A percentile compares a stretch with the other conserved stretches of the same genome.
Conservation (phyloP, 192 early-diverging fungal species). For the Helicostylum pulchrum region DNA sequence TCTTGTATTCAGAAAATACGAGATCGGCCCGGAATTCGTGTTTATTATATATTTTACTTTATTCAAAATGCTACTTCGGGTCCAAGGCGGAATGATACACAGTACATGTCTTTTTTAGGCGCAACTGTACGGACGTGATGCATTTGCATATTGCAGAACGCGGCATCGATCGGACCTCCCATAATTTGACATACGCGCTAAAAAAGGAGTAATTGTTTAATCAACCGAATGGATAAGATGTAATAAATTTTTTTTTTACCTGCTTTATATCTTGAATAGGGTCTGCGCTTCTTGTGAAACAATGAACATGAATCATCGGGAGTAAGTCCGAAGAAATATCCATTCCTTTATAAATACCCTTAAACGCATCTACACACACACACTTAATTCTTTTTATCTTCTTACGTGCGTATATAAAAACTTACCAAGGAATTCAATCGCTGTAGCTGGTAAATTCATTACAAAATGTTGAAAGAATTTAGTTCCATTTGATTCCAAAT, state of each 20-base stretch:
- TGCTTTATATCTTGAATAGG: conserved; percentile 61
- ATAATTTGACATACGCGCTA: conserved; percentile 55
- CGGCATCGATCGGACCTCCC: conserved; percentile 42
- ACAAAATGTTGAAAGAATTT: conserved; percentile 91
- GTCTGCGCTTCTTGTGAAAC: conserved; percentile 82
- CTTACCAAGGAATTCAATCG: conserved; percentile 90
- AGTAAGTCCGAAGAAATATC: conserved; percentile 38
- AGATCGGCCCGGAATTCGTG: no score
- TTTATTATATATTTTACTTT: no score
- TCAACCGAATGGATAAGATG: background rate
- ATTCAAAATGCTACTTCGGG: conserved; percentile 67
- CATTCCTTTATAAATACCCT: conserved; percentile 8
- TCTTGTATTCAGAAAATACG: no score
- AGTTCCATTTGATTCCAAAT: conserved; percentile 43
- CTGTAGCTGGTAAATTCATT: conserved; percentile 97
- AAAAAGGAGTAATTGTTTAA: background rate
- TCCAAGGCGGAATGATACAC: conserved; percentile 82
- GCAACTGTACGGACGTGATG: conserved; percentile 93
- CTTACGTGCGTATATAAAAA: background rate
- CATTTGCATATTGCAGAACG: conserved; percentile 33
- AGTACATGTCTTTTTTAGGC: conserved; percentile 99
- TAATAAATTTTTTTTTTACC: conserved; percentile 37
- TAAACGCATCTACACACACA: conserved; percentile 4
- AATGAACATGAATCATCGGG: conserved; percentile 92
- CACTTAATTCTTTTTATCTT: no score